Evolutionary conservation across 768 basidiomycete genomes (phyloP).

Genomic region (Coprinopsis strossmayeri): DNA sequence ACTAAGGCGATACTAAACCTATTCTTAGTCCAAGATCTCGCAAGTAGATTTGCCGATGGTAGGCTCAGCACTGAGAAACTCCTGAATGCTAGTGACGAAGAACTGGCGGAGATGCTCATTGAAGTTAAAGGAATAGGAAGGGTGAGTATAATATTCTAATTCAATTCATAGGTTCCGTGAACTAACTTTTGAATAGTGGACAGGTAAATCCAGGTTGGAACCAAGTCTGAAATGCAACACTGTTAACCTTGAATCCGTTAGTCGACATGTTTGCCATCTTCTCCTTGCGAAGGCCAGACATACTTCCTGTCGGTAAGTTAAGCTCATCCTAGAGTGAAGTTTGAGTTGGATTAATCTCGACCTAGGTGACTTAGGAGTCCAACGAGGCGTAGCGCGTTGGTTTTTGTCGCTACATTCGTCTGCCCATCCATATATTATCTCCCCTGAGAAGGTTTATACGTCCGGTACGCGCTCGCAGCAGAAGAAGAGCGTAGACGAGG

Average conservation of each 20-base stretch:
- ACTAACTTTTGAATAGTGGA: conserved; percentile 39
- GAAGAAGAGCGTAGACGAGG: conserved; percentile 13
- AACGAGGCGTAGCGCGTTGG: conserved; percentile 67
- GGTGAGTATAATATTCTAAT: conserved; percentile 32
- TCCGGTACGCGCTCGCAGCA: conserved; percentile 11
- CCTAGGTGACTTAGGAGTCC: conserved; percentile 78
- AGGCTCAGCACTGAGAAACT: conserved; percentile 70
- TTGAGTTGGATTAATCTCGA: conserved; percentile 1
- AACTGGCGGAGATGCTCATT: conserved; percentile 67
- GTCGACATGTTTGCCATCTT: conserved; percentile 96
- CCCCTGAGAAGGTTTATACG: conserved; percentile 40
- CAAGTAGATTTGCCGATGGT: conserved; percentile 74
- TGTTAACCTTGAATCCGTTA: conserved; percentile 14
- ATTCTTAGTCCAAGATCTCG: conserved; percentile 65
- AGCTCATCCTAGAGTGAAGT: not conserved
- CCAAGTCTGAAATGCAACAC: conserved; percentile 4
- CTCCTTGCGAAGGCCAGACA: conserved; percentile 75
- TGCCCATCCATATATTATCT: conserved; percentile 37
- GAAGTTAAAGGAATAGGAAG: conserved; percentile 76
- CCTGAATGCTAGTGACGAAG: conserved; percentile 65
- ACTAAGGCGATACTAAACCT: too few relatives aligned
- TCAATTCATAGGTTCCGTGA: conserved; percentile 1
- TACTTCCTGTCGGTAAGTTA: conserved; percentile 44
- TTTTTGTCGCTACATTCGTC: conserved; percentile 56
- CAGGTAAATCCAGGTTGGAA: conserved; percentile 33